Evolutionary conservation across 108 stramenopile genomes (phyloP).

Genomic region (Mediolabrus comicus): DNA sequence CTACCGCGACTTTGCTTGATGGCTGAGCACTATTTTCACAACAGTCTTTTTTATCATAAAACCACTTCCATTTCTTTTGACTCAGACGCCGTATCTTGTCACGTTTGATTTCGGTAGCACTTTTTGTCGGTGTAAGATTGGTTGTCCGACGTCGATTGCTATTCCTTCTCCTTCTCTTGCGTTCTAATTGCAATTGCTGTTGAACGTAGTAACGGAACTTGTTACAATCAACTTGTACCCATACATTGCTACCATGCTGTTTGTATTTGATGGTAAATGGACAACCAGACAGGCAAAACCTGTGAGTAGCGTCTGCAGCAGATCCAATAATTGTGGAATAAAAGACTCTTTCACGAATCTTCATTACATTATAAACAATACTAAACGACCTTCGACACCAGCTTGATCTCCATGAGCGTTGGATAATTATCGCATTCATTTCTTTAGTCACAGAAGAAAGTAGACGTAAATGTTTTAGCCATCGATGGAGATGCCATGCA

Average conservation of each 20-base stretch:
- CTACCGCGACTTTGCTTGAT: background rate
- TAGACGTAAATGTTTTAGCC: conserved; percentile 3
- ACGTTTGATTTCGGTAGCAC: background rate
- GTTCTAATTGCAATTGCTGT: background rate
- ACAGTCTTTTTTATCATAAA: conserved; percentile 5
- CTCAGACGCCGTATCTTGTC: conserved; percentile 19
- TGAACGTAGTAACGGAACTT: background rate
- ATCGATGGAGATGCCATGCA: conserved; percentile 17
- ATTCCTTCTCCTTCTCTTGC: background rate
- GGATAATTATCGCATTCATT: conserved; percentile 4
- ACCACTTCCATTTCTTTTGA: conserved; percentile 33
- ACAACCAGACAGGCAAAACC: background rate
- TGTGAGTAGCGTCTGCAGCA: background rate
- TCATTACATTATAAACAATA: conserved; percentile 2
- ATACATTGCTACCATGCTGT: background rate
- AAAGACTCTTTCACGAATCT: background rate
- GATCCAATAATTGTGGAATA: background rate
- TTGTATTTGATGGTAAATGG: background rate
- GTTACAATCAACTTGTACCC: background rate
- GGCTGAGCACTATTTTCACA: background rate
- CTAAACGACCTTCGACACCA: conserved; percentile 13
- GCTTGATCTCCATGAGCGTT: conserved; percentile 13
- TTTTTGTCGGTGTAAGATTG: conserved; percentile 3
- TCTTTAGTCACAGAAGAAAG: background rate
- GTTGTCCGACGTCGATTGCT: background rate